These are phyloP conservation scores for Rubroboletus satanas DNA, from an alignment of 768 basidiomycete genomes.

Conservation along the genomic window DNA sequence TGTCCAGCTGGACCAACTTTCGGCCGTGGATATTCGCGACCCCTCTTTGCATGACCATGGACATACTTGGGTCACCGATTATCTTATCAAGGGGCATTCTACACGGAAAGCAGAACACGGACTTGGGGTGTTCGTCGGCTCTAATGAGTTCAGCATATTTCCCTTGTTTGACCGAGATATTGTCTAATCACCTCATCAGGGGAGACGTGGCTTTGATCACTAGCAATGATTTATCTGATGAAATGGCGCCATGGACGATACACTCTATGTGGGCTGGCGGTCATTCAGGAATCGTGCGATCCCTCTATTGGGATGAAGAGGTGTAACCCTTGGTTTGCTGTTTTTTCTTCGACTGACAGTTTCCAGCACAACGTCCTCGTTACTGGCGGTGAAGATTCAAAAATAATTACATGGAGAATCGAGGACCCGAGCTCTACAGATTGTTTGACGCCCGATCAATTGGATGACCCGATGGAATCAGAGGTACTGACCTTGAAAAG, in stretches of 20 bases:
- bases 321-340: conserved; percentile 27
- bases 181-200: conserved; percentile 30
- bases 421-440: conserved; percentile 1
- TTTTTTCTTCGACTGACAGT: neutral
- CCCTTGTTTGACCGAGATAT: neutral
- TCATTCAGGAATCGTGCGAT: conserved; percentile 55
- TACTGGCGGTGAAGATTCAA: conserved; percentile 51
- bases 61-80: conserved; percentile 75
- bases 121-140: conserved; percentile 62
- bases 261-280: conserved; percentile 51
- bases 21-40: conserved; percentile 58
- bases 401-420: conserved; percentile 41
- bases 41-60: conserved; percentile 56
- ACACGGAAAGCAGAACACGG: conserved; percentile 16
- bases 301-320: conserved; percentile 52
- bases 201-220: conserved; percentile 58
- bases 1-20: conserved; percentile 54
- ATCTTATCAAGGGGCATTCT: conserved; percentile 55
- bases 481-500: conserved; percentile 17
- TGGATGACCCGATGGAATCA: conserved; percentile 12
- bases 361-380: conserved; percentile 40
- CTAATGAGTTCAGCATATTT: conserved; percentile 56
- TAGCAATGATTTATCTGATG: conserved; percentile 36
- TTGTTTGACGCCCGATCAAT: neutral
- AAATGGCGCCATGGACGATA: conserved; percentile 45